Conservation (phyloP, 2,329 filamentous ascomycete genomes). For the Dichotomopilus funicola region DNA sequence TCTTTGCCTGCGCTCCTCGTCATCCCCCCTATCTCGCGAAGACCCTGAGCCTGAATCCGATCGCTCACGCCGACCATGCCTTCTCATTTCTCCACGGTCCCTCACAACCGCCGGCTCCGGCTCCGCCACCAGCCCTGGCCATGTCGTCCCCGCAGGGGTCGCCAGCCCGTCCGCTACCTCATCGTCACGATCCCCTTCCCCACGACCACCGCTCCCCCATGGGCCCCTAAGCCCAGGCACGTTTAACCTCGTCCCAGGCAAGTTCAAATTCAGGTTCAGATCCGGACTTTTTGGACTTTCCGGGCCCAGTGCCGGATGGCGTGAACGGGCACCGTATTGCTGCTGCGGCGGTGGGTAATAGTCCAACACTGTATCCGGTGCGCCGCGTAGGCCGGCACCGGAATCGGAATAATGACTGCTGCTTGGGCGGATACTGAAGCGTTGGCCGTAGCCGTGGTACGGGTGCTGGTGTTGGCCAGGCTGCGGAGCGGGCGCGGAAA, state of each 20-base stretch:
- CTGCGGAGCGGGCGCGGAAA: neutral
- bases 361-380: slow-evolving; percentile 18
- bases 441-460: neutral
- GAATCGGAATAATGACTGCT: slow-evolving; percentile 28
- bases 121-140: slow-evolving; percentile 6
- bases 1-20: slow-evolving; percentile 26
- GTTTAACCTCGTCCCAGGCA: slow-evolving; percentile 37
- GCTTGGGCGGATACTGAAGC: slow-evolving; percentile 16
- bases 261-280: slow-evolving; percentile 33
- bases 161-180: slow-evolving; percentile 22
- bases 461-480: neutral
- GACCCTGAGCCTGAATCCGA: neutral
- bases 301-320: slow-evolving; percentile 11
- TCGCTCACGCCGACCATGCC: too few species aligned
- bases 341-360: neutral
- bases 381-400: slow-evolving; percentile 16
- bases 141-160: slow-evolving; percentile 23
- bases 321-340: neutral
- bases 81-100: too few species aligned
- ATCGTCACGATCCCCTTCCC: too few species aligned
- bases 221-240: slow-evolving; percentile 34
- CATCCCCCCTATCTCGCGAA: neutral
- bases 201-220: slow-evolving; percentile 1
- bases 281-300: slow-evolving; percentile 32
- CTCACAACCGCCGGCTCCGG: slow-evolving; percentile 17